Base-by-base conservation (phyloP, 202 grass and related monocot genomes). In the Brachypodium distachyon region DNA sequence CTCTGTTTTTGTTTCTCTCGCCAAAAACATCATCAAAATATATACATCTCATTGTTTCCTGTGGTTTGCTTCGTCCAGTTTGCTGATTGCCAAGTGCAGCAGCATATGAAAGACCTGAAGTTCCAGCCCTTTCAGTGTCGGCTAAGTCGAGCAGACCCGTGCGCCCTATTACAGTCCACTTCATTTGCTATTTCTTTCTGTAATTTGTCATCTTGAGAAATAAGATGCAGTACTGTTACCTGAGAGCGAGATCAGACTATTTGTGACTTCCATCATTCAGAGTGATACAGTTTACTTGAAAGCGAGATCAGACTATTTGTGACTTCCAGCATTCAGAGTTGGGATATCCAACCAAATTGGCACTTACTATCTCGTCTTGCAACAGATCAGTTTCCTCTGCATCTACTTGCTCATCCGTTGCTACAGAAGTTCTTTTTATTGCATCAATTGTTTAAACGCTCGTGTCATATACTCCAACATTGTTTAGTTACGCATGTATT, bases 91-190 rank as follows among this genome's bases (percentile, higher is more conserved):
- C 74, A 71, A 77, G 54, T 61, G 25, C 85, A 80, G 89, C 89
- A 92, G 63, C 85, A 92, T 76, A 36, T 81, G 4, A 27, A 19
- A 50, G 37, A 17, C 82, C 82, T 77, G 86, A 88, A 61, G 23
- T 73, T 53, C 85, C 90, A 39, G 33, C 56, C 25, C 48, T 92
- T 85, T 73, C 82, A 92, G 72, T 88, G 90, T 34, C 71, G 86
- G 71, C 55, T 86, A 64, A 92, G 51, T 44, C 84, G 82, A 53
- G 90, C 90, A 43, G 90, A 88, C 61, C 90, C 90, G 65, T 69
- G 48, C 10, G 42, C 9, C 17, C 26, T 12, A 16, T 3, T 48
- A 48, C 27, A 69, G 18, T 69, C 26, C 26, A 32, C 65, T 32
- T 48, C 1, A 28, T 19, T 12, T 11, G 22, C 63, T 43, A 41